Conservation (phyloP, 805 yeast species). For the Zygosaccharomyces kombuchaensis region DNA sequence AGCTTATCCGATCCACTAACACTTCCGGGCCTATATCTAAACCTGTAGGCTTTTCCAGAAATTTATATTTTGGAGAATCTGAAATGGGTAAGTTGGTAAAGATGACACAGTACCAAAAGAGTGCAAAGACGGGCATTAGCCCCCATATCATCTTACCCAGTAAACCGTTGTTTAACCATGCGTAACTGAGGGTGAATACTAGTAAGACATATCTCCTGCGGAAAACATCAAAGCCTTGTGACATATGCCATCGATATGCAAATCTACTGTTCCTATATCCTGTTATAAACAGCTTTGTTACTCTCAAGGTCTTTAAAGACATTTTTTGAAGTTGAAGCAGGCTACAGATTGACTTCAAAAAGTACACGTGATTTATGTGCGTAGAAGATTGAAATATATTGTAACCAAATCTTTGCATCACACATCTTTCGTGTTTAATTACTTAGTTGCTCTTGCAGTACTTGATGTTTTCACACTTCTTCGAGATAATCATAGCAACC, state of each 20-base stretch:
- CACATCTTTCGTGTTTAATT: too few species aligned
- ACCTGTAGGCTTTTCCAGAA: neutral
- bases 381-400: too few species aligned
- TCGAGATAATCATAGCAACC: too few species aligned
- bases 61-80: constrained; percentile 2
- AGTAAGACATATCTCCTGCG: neutral
- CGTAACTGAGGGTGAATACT: neutral
- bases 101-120: constrained; percentile 1
- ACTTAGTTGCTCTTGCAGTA: too few species aligned
- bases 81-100: constrained; percentile 2
- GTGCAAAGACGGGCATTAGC: neutral
- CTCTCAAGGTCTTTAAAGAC: too few species aligned
- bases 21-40: neutral
- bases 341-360: too few species aligned
- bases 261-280: neutral
- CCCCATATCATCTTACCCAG: neutral
- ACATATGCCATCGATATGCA: constrained; percentile 1
- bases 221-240: neutral
- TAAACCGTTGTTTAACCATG: neutral
- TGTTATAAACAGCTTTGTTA: too few species aligned
- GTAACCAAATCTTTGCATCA: too few species aligned
- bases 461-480: too few species aligned
- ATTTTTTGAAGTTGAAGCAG: too few species aligned
- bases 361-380: too few species aligned
- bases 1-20: constrained; percentile 1